Base-by-base conservation (phyloP, 2,329 filamentous ascomycete species). In the Neobulgaria alba region DNA sequence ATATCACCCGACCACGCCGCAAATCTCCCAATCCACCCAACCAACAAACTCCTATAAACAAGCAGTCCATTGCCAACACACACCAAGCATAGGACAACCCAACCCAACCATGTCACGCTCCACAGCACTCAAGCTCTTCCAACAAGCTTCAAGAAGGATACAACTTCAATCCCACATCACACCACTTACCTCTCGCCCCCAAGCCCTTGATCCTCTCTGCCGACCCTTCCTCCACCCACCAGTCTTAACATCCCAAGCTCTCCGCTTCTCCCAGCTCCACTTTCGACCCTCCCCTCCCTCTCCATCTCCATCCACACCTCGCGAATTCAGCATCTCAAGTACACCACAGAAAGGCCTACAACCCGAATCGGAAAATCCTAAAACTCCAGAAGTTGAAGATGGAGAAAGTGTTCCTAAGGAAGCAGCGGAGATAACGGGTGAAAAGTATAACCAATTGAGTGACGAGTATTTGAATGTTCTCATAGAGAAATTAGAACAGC, bases 361-460 rank as follows among this genome's bases (percentile, higher is more conserved):
- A 46, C 77, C 79, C n/a, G 70, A 76, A 46, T 72, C 73, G 4
- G 63, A 69, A 30, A 63, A 78, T 43, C 76, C 77, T 32, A n/a
- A 4, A 10, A 10, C 10, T 15, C 4, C 29, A 5, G 2, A n/a
- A n/a, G n/a, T n/a, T n/a, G n/a, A n/a, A n/a, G n/a, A n/a, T n/a
- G n/a, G n/a, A n/a, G n/a, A n/a, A n/a, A n/a, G n/a, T n/a, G n/a
- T n/a, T n/a, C n/a, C n/a, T n/a, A n/a, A n/a, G 16, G 68, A 72
- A 44, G 69, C 83, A 1, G 77, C 80, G 2, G 71, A 83, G 36
- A 68, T 95, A 47, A 74, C 75, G 2, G 75, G 82, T 3, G 67
- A 71, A 18, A 68, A 87, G 57, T 96, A 93, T 61, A 81, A 94
- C 58, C 72, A 83, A 42, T 68, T 85, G 20, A 77, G 88, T 19